phyloP scores from a whole-genome alignment of 371 early-diverging fungal genomes.

The Haplosporangium sp. region DNA sequence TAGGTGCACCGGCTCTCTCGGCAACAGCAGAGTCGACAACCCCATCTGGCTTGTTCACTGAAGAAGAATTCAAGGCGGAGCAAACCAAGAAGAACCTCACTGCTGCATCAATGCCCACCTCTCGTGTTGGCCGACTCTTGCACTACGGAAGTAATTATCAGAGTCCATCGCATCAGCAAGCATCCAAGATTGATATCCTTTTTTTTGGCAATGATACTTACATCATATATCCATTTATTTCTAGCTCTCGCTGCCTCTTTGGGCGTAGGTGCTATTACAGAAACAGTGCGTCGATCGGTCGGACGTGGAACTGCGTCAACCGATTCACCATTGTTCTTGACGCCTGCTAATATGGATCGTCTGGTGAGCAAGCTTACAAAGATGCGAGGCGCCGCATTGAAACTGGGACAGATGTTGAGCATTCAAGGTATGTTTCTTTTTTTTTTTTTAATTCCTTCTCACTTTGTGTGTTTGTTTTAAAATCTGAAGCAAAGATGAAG shows the following conservation, averaged over 20 bases:
- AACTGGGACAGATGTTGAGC: conserved; percentile 97
- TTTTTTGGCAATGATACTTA: too few relatives aligned
- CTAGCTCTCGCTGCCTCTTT: conserved; percentile 75
- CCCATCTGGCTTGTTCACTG: background rate
- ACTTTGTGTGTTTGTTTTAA: too few relatives aligned
- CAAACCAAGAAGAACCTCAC: conserved; percentile 54
- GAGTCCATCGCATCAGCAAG: too few relatives aligned
- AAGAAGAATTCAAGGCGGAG: conserved; percentile 10
- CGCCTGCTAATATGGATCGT: conserved; percentile 86
- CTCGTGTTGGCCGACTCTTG: conserved; percentile 70
- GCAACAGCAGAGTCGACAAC: background rate
- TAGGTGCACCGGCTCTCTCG: background rate
- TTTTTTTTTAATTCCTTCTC: background rate
- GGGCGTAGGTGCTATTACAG: conserved; percentile 80
- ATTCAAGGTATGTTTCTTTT: conserved; percentile 79
- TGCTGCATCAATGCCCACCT: conserved; percentile 73
- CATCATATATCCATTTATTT: background rate
- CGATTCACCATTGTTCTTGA: conserved; percentile 66
- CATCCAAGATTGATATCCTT: too few relatives aligned
- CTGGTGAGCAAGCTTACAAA: conserved; percentile 87
- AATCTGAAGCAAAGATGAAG: too few relatives aligned
- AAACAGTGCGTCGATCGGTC: conserved; percentile 74
- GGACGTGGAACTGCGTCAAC: conserved; percentile 58
- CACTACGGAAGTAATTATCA: conserved; percentile 69
- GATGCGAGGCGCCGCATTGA: conserved; percentile 98